Evolutionary conservation across 164 flowering plant genomes (phyloP).

Genomic region (Dillenia suffruticosa): DNA sequence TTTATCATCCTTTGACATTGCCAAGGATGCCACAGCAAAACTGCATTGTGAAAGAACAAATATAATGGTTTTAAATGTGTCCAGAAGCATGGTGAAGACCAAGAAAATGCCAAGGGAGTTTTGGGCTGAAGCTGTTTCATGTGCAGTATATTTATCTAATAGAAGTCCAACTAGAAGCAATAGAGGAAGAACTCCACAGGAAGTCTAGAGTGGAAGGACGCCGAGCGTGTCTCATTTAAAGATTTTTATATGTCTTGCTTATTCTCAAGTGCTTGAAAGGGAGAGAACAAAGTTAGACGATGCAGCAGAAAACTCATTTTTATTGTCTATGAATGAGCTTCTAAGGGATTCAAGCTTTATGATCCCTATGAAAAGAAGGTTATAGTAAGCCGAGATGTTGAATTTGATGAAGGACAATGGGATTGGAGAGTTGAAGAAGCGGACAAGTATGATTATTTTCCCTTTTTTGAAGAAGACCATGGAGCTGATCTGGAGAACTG

Average conservation of each 20-base stretch:
- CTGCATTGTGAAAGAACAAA: slow-evolving; percentile 1
- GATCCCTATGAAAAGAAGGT: not conserved
- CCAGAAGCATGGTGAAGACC: slow-evolving; percentile 1
- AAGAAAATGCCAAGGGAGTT: slow-evolving; percentile 1
- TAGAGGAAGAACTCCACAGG: not conserved
- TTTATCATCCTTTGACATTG: not conserved
- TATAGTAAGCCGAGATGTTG: slow-evolving; percentile 5
- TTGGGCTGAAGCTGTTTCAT: slow-evolving; percentile 9
- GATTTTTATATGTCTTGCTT: slow-evolving; percentile 1
- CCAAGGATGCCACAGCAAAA: slow-evolving; percentile 2
- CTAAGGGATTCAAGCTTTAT: not conserved
- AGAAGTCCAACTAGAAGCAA: slow-evolving; percentile 1
- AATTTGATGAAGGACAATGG: slow-evolving; percentile 3
- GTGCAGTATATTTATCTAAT: slow-evolving; percentile 9
- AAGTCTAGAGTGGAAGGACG: slow-evolving; percentile 9
- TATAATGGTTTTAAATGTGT: not conserved
- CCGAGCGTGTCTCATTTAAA: not conserved
- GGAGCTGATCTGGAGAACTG: not conserved
- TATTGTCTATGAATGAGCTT: slow-evolving; percentile 3
- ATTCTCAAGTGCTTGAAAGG: slow-evolving; percentile 2
- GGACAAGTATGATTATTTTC: no score
- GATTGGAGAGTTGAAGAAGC: not conserved
- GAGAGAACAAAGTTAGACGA: not conserved
- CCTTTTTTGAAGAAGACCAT: no score
- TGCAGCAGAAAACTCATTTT: slow-evolving; percentile 3